Percentiles rank a stretch among this genome's conserved stretches.
Conservation (phyloP, 1,139 yeast genomes). For the Blastobotrys ciferrii region DNA sequence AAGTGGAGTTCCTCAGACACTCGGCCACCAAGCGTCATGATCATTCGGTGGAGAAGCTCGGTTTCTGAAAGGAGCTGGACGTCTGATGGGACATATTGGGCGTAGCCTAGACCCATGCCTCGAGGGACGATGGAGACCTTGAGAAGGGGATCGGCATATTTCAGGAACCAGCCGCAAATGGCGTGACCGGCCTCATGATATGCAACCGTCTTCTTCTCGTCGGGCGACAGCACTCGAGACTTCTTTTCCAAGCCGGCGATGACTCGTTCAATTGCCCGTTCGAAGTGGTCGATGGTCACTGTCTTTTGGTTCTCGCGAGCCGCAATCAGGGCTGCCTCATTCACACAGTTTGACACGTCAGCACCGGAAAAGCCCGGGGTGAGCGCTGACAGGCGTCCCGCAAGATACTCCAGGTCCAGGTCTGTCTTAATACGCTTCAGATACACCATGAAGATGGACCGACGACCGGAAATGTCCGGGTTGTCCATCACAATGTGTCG, state of each 20-base stretch:
- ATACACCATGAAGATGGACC: slow-evolving; percentile 85
- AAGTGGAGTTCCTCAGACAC: slow-evolving; percentile 93
- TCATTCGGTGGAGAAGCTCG: slow-evolving; percentile 83
- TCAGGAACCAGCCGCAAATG: slow-evolving; percentile 91
- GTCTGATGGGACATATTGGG: slow-evolving; percentile 94
- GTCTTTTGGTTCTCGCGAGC: slow-evolving; percentile 72
- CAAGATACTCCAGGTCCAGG: slow-evolving; percentile 51
- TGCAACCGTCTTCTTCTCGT: slow-evolving; percentile 87
- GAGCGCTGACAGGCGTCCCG: slow-evolving; percentile 87
- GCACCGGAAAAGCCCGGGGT: slow-evolving; percentile 99
- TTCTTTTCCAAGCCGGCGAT: slow-evolving; percentile 95
- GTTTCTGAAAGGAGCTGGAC: slow-evolving; percentile 74
- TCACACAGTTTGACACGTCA: slow-evolving; percentile 94
- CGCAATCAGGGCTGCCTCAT: slow-evolving; percentile 95
- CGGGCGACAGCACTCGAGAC: slow-evolving; percentile 76
- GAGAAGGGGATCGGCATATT: slow-evolving; percentile 85
- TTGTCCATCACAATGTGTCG: slow-evolving; percentile 87
- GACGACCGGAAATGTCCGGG: slow-evolving; percentile 91
- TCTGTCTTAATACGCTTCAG: slow-evolving; percentile 62
- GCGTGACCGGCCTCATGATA: slow-evolving; percentile 99
- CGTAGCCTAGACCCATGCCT: slow-evolving; percentile 97
- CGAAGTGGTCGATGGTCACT: slow-evolving; percentile 78
- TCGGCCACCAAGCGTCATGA: slow-evolving; percentile 96
- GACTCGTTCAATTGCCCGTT: slow-evolving; percentile 94
- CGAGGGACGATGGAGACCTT: slow-evolving; percentile 96